Evolutionary conservation across 306 rosid species (phyloP), one percentile per base, ranked within the genome.

Genomic region (Mimosa pudica): DNA sequence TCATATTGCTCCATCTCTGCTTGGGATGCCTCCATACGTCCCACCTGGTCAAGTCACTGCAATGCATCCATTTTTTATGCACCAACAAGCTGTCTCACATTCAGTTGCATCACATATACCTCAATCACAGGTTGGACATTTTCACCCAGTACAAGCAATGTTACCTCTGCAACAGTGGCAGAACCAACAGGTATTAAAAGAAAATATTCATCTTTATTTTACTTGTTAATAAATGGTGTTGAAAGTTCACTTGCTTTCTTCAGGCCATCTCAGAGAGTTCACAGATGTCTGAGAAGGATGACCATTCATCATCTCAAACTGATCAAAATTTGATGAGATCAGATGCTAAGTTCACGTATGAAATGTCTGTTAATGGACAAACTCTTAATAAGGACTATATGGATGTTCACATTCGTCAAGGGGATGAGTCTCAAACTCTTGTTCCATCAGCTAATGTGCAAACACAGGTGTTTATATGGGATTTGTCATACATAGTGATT

Each of bases 131-230:
- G 88, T 89, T 80, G 97, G 96, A 67, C 92, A 90, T 76, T 96
- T 89, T 85, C 94, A 93, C 48, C 83, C 94, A 8, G 80, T 86
- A 83, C 89, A 95, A 3, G 83, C 93, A 76, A 75, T 92, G 78
- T 86, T 94, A 32, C 91, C 93, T 85, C 80, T 89, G 76, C 99
- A 93, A 82, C 97, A 89, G 70, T 96, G 98, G 97, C 96, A 91
- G 74, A 87, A 86, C 86, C 94, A 89, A 70, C 97, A 89, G 96
- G 99, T 96, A 75, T 60, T 79, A 44, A 45, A 47, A 66, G 52
- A 51, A 82, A 13, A 33, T 48, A 78, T 77, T 30, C 65, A 58
- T 66, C 70, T 20, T 20, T 72, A 14, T 30, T 67, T 33, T 16
- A 3, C 47, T 70, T 65, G 35, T 44, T 52, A 48, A 73, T 70